Base-by-base conservation (phyloP, 768 basidiomycete species). In the Baorangia bicolor region DNA sequence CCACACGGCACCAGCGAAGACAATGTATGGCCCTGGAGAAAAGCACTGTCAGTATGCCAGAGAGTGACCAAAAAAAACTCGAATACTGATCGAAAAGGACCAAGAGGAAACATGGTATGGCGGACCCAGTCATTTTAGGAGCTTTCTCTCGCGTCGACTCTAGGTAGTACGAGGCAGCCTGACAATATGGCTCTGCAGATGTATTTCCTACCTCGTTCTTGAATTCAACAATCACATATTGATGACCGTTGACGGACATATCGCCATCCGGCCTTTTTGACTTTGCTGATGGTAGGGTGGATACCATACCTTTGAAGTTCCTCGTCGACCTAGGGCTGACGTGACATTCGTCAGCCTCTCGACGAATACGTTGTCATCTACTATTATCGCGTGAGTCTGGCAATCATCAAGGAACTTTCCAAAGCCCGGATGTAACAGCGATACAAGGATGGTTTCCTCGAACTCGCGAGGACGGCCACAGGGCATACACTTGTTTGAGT, bases 21-120 rank as follows among this genome's bases (percentile, higher is more conserved):
- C 41, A 21, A 74, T 57, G 31, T 59, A 50, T 38, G 70, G 52
- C 14, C 70, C 70, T 71, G 31, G 12, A 51, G 31, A 23, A 31
- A 31, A 2, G 2, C 3, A 12, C 3, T 1, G 20, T 44, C 4
- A 28, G 28, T 5, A 1, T 7, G 11, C 28, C 11, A 20, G 13
- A 10, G 18, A 10, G 20, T n/a, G n/a, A 2, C 11, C 13, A 16
- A n/a, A 6, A n/a, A n/a, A n/a, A n/a, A n/a, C n/a, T n/a, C n/a
- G n/a, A n/a, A n/a, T 18, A 44, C 43, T 16, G 18, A 71, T 71
- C 69, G 18, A 57, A 64, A 35, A 67, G 40, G 21, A 49, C 43
- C 9, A 70, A 41, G 21, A 72, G 49, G 16, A 71, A 50, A 40
- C 66, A 73, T n/a, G 69, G 71, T 6, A 71, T 43, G 51, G 55